Base-by-base conservation (phyloP, 208 protist genomes). In the Angomonas ambiguus region DNA sequence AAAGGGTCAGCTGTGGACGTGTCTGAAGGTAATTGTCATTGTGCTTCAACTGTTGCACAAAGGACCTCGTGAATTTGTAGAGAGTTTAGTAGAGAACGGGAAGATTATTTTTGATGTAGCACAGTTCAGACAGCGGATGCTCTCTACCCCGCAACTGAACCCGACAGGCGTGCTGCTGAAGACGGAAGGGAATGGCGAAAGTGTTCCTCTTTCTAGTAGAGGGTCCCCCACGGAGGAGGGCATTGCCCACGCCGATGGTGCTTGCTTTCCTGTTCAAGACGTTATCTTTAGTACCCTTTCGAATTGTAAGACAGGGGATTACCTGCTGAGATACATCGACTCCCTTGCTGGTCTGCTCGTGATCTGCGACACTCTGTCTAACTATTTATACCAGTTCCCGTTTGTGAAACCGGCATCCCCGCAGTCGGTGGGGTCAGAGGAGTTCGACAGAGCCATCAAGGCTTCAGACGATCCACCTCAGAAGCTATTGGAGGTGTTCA, bases 1-100 rank as follows among this genome's bases (percentile, higher is more conserved):
- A 13, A 77, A 65, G 1, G 76, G 72, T 1, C 75, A 88, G 68
- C 0, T 72, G 1, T 84, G 77, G 73, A 49, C 65, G 2, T 60
- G 76, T 0, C 16, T 62, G 8, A 88, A 88, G 58, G 66, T 74
- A 18, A 69, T 51, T n/a, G 2, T 33, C 0, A 32, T 88, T 16
- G 53, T 82, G 2, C 60, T 69, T 6, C 18, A 61, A 32, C 16
- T 82, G 25, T 62, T 82, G 6, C 77, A 72, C 67, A 53, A 71
- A 11, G 79, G 76, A 11, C 77, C 71, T 0, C 25, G 1, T 48
- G 33, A 1, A 28, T 77, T 83, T 41, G 65, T 73, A 6, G 22
- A 63, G 5, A 55, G 38, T 22, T 32, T 71, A 41, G 38, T 56
- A 28, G 3, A 33, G 10, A 22, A 61, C 5, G 61, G 62, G 28